Percentiles rank a stretch among this genome's conserved stretches.
These are phyloP conservation scores for Diplodia mutila DNA, from an alignment of 2,329 filamentous ascomycete genomes.

Conservation along the genomic window DNA sequence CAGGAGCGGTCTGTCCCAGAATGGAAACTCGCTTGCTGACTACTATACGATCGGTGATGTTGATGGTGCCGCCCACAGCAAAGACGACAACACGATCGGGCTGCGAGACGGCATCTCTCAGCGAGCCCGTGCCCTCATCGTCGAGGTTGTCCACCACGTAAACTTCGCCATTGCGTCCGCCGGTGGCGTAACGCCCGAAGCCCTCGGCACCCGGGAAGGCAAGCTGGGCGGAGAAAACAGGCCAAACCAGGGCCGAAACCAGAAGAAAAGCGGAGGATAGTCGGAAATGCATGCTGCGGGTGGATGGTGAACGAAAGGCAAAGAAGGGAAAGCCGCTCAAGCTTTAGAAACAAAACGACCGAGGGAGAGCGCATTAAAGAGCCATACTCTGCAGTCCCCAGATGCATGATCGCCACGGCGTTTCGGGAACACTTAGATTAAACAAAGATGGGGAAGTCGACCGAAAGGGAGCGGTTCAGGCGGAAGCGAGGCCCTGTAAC, in stretches of 20 bases:
- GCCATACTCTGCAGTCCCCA: neutral
- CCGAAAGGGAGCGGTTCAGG: neutral
- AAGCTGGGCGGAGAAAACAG: conserved; percentile 29
- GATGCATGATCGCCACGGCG: conserved; percentile 14
- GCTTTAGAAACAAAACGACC: neutral
- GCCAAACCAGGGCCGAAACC: conserved; percentile 22
- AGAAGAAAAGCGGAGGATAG: conserved; percentile 5
- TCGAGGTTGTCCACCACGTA: conserved; percentile 56
- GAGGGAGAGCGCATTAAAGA: conserved; percentile 3
- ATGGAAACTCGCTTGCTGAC: conserved; percentile 56
- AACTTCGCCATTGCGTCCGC: conserved; percentile 52
- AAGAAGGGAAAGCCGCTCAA: neutral
- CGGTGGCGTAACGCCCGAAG: conserved; percentile 53
- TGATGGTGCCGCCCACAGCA: conserved; percentile 55
- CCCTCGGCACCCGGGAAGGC: conserved; percentile 58
- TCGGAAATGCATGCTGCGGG: conserved; percentile 7
- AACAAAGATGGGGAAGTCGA: conserved; percentile 16
- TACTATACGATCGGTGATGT: conserved; percentile 52
- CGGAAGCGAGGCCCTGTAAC: conserved; percentile 23
- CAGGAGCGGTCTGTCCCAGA: conserved; percentile 56
- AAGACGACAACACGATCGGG: conserved; percentile 57
- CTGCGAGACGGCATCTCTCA: conserved; percentile 55
- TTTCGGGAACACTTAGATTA: conserved; percentile 19
- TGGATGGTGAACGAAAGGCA: neutral
- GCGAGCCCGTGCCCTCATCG: conserved; percentile 54